Evolutionary conservation across 2,329 filamentous ascomycete genomes (phyloP).

Genomic region (Penicillium sp.): DNA sequence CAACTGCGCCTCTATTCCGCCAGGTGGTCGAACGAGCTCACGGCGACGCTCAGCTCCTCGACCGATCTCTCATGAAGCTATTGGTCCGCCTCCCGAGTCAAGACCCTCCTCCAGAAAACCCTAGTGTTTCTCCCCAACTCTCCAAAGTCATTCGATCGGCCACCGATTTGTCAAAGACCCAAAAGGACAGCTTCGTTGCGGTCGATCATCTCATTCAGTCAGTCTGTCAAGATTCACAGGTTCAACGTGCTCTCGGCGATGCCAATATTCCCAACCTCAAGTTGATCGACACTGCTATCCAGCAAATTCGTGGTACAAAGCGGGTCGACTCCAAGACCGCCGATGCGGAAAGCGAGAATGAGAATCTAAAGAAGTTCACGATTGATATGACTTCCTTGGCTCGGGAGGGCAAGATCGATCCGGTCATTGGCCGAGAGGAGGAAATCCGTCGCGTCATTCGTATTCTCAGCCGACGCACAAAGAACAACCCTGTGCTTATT

Average conservation of each 20-base stretch:
- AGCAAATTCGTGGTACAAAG: constrained; percentile 86
- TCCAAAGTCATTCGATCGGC: constrained; percentile 78
- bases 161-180: constrained; percentile 89
- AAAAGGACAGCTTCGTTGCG: constrained; percentile 92
- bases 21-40: constrained; percentile 93
- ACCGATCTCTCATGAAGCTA: constrained; percentile 84
- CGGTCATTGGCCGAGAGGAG: constrained; percentile 93
- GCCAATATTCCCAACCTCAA: constrained; percentile 89
- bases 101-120: constrained; percentile 86
- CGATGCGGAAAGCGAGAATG: constrained; percentile 84
- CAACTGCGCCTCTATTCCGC: constrained; percentile 75
- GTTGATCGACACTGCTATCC: constrained; percentile 83
- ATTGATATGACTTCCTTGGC: constrained; percentile 98
- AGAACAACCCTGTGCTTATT: constrained; percentile 98
- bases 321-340: constrained; percentile 95
- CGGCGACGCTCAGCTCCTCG: constrained; percentile 85
- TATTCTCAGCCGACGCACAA: constrained; percentile 87
- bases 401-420: constrained; percentile 94
- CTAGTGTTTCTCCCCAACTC: constrained; percentile 78
- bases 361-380: constrained; percentile 96
- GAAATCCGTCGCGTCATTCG: constrained; percentile 90
- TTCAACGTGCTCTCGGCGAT: constrained; percentile 74
- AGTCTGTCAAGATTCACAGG: constrained; percentile 71
- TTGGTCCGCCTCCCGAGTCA: constrained; percentile 90
- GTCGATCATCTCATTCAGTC: constrained; percentile 91